Evolutionary conservation across 176 grass and related monocot genomes (phyloP), one percentile per base, ranked within the genome.

Genomic region (Zoysia japonica): DNA sequence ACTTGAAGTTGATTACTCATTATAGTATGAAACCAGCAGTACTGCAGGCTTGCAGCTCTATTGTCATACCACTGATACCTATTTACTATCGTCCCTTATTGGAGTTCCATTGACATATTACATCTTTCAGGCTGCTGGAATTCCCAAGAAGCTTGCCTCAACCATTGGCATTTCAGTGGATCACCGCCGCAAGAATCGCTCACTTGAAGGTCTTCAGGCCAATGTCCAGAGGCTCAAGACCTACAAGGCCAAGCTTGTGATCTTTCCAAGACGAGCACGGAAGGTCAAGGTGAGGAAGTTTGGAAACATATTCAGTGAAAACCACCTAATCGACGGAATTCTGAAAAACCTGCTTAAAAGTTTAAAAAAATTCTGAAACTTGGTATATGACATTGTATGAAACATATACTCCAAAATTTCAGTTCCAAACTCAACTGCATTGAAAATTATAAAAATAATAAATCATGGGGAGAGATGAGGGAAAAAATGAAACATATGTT

Each of bases 91-190:
- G 4, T 28, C 28, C 28, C 56, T 56, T 13, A 36, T 5, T 9
- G 7, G 17, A 10, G 51, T 67, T 43, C n/a, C 1, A 76, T 76
- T 36, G 13, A 46, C 41, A 43, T 78, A 43, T 69, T 35, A 5
- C 56, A 61, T 49, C 63, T 61, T 86, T 35, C 47, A 93, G 90
- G 74, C 88, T 9, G 94, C 93, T 5, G 93, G 90, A 3, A 91
- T 97, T 69, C 75, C 90, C 5, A 93, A 93, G 84, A 97, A 97
- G 82, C 49, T 88, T 14, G 91, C 94, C 1, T 88, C 86, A 17
- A 91, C 94, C 36, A 97, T 97, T 36, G 94, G 94, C 47, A 97
- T 96, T 46, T 67, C 93, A 38, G 93, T 96, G 62, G 93, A 96
- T 65, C 90, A 96, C 56, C 82, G 93, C 35, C 85, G 90, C 46